Conservation (phyloP, 2,329 filamentous ascomycete genomes). For the Pseudocercospora cruenta region DNA sequence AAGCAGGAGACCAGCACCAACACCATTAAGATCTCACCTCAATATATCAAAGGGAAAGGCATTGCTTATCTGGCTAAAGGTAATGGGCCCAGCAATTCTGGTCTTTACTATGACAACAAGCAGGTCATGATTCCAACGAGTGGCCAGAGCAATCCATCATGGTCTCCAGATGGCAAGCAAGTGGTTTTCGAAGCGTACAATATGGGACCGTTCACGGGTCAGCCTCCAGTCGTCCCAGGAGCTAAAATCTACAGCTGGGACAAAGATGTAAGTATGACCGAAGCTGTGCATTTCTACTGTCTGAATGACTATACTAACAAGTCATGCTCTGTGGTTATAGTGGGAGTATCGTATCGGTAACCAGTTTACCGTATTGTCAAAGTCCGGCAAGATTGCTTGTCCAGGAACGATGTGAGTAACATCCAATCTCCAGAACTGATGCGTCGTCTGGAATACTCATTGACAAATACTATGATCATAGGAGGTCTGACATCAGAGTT, state of each 20-base stretch:
- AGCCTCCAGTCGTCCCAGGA: not conserved
- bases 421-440: not conserved
- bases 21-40: not conserved
- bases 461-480: too few relatives aligned
- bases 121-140: not conserved
- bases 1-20: conserved; percentile 1
- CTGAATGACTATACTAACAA: not conserved
- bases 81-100: not conserved
- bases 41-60: not conserved
- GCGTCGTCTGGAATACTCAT: not conserved
- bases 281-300: not conserved
- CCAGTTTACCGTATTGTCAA: not conserved
- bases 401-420: not conserved
- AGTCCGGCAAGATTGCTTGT: not conserved
- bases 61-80: conserved; percentile 6
- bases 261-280: not conserved
- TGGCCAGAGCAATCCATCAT: conserved; percentile 7
- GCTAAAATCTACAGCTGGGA: not conserved
- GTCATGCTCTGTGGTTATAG: not conserved
- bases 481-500: not conserved
- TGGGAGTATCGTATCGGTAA: conserved; percentile 1
- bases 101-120: not conserved
- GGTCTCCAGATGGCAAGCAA: conserved; percentile 13
- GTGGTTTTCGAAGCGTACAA: conserved; percentile 5
- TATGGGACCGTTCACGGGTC: not conserved